These are phyloP conservation scores for Wickerhamiella galacta DNA, from an alignment of 805 yeast species.

Conservation along the genomic window DNA sequence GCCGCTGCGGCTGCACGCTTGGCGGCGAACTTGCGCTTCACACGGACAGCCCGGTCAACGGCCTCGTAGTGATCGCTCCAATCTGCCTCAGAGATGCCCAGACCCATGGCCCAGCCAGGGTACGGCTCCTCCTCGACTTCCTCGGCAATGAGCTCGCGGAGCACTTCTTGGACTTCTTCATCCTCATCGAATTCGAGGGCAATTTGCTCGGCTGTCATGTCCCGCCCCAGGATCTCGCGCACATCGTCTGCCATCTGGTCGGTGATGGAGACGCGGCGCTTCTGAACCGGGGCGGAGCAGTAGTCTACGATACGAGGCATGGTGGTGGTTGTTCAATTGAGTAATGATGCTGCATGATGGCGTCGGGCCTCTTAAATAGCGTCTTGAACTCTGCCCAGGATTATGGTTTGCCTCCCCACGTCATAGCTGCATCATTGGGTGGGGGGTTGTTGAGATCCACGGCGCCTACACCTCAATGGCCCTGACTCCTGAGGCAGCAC, in stretches of 20 bases:
- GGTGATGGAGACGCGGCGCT: constrained; percentile 9
- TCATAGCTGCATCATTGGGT: too few species aligned
- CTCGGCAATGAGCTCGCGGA: constrained; percentile 9
- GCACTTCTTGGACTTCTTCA: constrained; percentile 7
- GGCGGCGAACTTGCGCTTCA: constrained; percentile 10
- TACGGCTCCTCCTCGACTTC: constrained; percentile 8
- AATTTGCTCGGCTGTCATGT: constrained; percentile 9
- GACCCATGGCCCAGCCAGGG: constrained; percentile 11
- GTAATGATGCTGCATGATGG: too few species aligned
- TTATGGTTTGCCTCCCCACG: too few species aligned
- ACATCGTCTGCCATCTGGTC: constrained; percentile 11
- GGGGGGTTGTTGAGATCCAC: too few species aligned
- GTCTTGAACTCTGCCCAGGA: too few species aligned
- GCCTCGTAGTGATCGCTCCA: constrained; percentile 9
- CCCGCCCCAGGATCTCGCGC: constrained; percentile 9
- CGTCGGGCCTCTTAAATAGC: too few species aligned
- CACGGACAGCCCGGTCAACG: constrained; percentile 7
- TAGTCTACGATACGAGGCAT: constrained; percentile 9
- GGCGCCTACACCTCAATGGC: too few species aligned
- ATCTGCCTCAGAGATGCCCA: constrained; percentile 7
- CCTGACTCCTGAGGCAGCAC: too few species aligned
- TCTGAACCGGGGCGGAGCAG: constrained; percentile 9
- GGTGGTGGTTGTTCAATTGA: too few species aligned
- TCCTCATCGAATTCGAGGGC: constrained; percentile 9
- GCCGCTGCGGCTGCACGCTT: constrained; percentile 7